These are phyloP conservation scores for Tremellales sp. DNA, from an alignment of 1,284 basidiomycete species.

Conservation along the genomic window DNA sequence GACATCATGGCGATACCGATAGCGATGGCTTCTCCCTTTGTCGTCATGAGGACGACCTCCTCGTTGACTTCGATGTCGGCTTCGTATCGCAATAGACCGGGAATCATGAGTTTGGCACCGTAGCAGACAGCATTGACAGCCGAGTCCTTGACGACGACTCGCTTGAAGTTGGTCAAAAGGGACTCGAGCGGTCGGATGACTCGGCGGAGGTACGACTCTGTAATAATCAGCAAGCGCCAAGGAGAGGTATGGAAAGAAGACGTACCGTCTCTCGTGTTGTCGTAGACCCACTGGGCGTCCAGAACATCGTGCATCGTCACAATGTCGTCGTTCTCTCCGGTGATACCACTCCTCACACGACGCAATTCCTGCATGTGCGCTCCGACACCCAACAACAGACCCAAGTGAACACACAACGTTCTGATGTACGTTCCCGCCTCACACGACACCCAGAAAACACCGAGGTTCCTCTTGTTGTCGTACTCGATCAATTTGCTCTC, in stretches of 20 bases:
- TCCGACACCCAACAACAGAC: slow-evolving; percentile 89
- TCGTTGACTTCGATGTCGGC: slow-evolving; percentile 92
- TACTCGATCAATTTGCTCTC: slow-evolving; percentile 95
- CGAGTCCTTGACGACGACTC: slow-evolving; percentile 98
- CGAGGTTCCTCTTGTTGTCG: slow-evolving; percentile 95
- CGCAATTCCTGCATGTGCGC: slow-evolving; percentile 99
- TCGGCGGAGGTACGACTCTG: slow-evolving; percentile 93
- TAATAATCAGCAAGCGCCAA: not conserved
- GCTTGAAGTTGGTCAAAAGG: slow-evolving; percentile 92
- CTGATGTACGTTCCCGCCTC: slow-evolving; percentile 99
- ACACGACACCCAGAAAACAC: slow-evolving; percentile 97
- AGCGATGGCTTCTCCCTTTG: slow-evolving; percentile 98
- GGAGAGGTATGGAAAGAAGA: slow-evolving; percentile 4
- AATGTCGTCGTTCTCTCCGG: slow-evolving; percentile 96
- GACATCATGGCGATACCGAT: slow-evolving; percentile 98
- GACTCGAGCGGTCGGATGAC: slow-evolving; percentile 94
- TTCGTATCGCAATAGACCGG: slow-evolving; percentile 95
- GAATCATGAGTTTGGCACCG: slow-evolving; percentile 99
- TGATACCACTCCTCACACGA: slow-evolving; percentile 89
- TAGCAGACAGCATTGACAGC: slow-evolving; percentile 99
- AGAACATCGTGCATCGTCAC: slow-evolving; percentile 99
- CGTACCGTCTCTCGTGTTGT: slow-evolving; percentile 95
- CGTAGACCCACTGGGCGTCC: slow-evolving; percentile 98
- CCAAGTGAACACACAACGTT: slow-evolving; percentile 95
- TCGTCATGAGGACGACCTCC: slow-evolving; percentile 99